phyloP scores from a whole-genome alignment of 148 eudicot genomes.

The Fagopyrum tataricum region DNA sequence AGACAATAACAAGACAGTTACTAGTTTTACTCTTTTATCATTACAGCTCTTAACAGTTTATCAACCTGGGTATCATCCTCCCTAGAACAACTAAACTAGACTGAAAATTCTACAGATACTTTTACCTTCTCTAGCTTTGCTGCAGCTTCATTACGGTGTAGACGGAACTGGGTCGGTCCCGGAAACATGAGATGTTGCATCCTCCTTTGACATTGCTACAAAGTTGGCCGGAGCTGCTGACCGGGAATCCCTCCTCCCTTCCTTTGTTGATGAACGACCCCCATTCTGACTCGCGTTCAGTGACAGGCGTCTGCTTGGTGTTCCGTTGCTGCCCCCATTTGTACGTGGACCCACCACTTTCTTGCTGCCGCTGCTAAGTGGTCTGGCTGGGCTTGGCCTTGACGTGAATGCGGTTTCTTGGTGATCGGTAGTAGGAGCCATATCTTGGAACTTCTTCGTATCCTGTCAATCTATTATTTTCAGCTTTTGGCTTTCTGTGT shows the following conservation, averaged over 20 bases:
- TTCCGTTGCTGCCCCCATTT: conserved; percentile 66
- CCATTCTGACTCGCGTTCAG: conserved; percentile 58
- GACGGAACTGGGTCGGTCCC: conserved; percentile 53
- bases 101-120: conserved; percentile 6
- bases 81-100: conserved; percentile 12
- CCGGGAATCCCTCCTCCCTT: conserved; percentile 61
- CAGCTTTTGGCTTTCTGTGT: background rate
- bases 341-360: conserved; percentile 76
- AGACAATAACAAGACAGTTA: background rate
- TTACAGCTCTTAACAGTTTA: background rate
- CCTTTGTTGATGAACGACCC: conserved; percentile 50
- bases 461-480: conserved; percentile 35
- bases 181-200: conserved; percentile 70
- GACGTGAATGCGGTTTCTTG: conserved; percentile 58
- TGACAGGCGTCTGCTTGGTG: conserved; percentile 60
- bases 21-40: conserved; percentile 9
- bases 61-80: conserved; percentile 5
- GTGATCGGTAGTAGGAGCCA: conserved; percentile 36
- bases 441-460: conserved; percentile 84
- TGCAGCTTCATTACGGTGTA: conserved; percentile 42
- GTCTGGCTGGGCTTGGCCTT: conserved; percentile 86
- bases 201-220: conserved; percentile 72
- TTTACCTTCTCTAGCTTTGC: conserved; percentile 14
- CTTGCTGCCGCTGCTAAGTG: conserved; percentile 46
- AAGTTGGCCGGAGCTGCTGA: conserved; percentile 72